Evolutionary conservation across 2,329 filamentous ascomycete genomes (phyloP), one percentile per base, ranked within the genome.

Genomic region (Diaporthe vaccinii): DNA sequence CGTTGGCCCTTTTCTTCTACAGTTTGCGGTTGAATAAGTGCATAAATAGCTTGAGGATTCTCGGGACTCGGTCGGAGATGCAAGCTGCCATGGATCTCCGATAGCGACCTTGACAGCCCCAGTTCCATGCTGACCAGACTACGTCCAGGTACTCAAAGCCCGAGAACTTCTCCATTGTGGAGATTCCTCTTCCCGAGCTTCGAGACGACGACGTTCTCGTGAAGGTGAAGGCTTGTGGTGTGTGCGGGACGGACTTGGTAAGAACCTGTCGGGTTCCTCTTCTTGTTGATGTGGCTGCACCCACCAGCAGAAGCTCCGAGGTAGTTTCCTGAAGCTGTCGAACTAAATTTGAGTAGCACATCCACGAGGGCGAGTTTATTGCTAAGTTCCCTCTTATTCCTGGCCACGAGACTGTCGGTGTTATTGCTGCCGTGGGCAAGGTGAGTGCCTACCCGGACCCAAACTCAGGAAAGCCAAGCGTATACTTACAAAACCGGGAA

Each of bases 281-380:
- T 41, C 7, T 6, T 41, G 34, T 14, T 20, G 14, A 36, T 6
- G 44, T 46, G 20, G 44, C 25, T 20, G 34, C 20, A 31, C 10
- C 4, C 36, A 49, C 22, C 15, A 55, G 46, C 22, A 25, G 12
- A 3, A 17, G 51, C 49, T 55, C 31, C 3, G 14, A 22, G 12
- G 14, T 34, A 7, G 22, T 28, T 44, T n/a, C 49, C 20, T 59
- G n/a, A 15, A 46, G 12, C 22, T 81, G 72, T 74, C 31, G 3
- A 3, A 51, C 55, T 49, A 15, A 65, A n/a, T 4, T 9, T 44
- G n/a, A 22, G 41, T 31, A 82, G 82, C 90, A 92, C 80, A 92
- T 91, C 79, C 91, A 93, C 80, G 90, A 93, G 82, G 92, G 92
- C 80, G 91, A 93, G 84, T 94, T 94, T 78, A 87, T 87, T 58